phyloP scores from a whole-genome alignment of 2,329 filamentous ascomycete species.

The Cladosporium colombiae region DNA sequence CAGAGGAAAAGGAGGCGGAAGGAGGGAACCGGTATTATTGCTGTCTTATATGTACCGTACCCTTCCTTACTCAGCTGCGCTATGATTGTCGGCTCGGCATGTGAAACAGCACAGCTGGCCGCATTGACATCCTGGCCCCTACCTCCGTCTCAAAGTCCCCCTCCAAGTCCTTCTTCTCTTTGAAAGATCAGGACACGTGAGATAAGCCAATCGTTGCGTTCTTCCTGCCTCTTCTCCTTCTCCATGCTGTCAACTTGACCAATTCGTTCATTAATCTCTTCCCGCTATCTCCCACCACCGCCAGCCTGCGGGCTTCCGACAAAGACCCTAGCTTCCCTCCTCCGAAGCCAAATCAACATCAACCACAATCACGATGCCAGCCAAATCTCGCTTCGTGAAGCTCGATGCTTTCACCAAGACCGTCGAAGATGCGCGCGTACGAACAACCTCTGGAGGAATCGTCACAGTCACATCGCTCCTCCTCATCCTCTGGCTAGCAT shows the following conservation, averaged over 20 bases:
- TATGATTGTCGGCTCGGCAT: not conserved
- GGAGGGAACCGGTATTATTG: not conserved
- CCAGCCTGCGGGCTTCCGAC: conserved; percentile 12
- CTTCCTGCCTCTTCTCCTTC: conserved; percentile 5
- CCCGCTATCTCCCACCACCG: not conserved
- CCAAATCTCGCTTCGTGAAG: conserved; percentile 91
- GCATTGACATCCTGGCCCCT: conserved; percentile 4
- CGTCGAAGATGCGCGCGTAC: conserved; percentile 93
- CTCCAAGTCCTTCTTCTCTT: not conserved
- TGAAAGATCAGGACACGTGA: not conserved
- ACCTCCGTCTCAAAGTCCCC: not conserved
- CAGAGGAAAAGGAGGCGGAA: not conserved
- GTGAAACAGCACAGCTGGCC: conserved; percentile 9
- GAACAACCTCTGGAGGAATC: conserved; percentile 49
- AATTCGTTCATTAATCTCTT: conserved; percentile 7
- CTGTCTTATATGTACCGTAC: not conserved
- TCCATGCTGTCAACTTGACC: conserved; percentile 13
- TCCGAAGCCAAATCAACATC: not conserved
- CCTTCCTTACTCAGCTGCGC: not conserved
- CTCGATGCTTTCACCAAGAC: conserved; percentile 99
- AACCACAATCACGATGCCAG: conserved; percentile 62
- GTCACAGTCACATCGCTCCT: conserved; percentile 74
- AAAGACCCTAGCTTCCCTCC: not conserved
- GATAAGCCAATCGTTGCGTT: not conserved
- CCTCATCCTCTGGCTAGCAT: conserved; percentile 82